These are phyloP conservation scores for Telopea speciosissima DNA, from an alignment of 177 flowering plant species.

Conservation along the genomic window DNA sequence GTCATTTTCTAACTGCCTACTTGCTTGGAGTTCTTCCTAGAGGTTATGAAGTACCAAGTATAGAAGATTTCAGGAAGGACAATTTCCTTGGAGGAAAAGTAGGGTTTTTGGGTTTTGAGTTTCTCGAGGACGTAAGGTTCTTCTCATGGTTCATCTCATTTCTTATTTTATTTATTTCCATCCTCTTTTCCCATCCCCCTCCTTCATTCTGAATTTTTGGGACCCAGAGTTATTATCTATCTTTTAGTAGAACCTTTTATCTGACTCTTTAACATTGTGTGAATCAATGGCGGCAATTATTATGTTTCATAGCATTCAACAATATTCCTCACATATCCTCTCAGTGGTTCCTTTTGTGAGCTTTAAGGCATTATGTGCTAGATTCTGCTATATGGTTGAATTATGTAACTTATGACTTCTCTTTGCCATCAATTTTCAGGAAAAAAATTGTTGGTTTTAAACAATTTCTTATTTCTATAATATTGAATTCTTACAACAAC, in stretches of 20 bases:
- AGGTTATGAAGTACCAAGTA: conserved; percentile 53
- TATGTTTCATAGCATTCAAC: too few relatives aligned
- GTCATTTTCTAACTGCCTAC: conserved; percentile 78
- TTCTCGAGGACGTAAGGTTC: conserved; percentile 51
- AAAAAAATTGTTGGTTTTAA: neutral
- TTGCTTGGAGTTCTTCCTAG: conserved; percentile 69
- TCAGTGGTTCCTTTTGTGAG: neutral
- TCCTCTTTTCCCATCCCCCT: neutral
- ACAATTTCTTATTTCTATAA: too few relatives aligned
- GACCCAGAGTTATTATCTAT: too few relatives aligned
- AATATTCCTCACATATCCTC: too few relatives aligned
- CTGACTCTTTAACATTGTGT: neutral
- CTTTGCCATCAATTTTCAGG: neutral
- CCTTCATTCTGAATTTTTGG: neutral
- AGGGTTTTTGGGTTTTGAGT: conserved; percentile 66
- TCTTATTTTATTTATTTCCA: neutral
- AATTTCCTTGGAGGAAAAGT: conserved; percentile 74
- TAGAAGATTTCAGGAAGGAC: conserved; percentile 61
- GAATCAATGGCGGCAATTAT: neutral
- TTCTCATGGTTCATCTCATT: neutral
- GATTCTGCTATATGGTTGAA: too few relatives aligned
- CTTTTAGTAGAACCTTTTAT: neutral
- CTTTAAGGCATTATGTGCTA: neutral
- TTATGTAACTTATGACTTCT: neutral
- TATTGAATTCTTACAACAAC: too few relatives aligned